These are phyloP conservation scores for Apophysomyces variabilis DNA, from an alignment of 371 early-diverging fungal species.

Conservation along the genomic window DNA sequence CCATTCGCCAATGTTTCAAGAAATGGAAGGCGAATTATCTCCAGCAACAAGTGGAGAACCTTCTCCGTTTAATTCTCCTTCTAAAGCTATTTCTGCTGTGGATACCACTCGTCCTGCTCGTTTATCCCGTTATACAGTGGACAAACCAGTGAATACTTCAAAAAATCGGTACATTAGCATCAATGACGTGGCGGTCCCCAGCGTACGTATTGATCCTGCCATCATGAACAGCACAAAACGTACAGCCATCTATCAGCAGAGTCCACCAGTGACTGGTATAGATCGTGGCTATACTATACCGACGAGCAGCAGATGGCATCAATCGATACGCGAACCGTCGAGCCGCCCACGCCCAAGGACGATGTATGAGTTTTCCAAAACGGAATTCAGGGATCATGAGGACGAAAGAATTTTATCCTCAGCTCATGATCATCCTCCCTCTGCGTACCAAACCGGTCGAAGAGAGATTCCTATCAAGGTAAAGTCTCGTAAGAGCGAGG, in stretches of 20 bases:
- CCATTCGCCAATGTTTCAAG: background rate
- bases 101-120: constrained; percentile 1
- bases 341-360: background rate
- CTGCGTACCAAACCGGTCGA: background rate
- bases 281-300: background rate
- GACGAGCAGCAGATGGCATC: background rate
- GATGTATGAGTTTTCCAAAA: constrained; percentile 2
- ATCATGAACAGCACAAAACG: background rate
- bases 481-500: background rate
- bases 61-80: constrained; percentile 9
- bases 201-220: background rate
- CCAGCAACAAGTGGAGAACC: constrained; percentile 12
- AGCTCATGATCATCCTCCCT: background rate
- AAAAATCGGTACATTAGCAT: background rate
- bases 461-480: background rate
- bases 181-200: background rate
- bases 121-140: background rate
- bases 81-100: constrained; percentile 1
- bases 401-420: background rate
- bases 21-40: background rate
- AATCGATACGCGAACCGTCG: background rate
- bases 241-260: background rate
- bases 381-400: background rate
- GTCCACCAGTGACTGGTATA: background rate
- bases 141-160: background rate